Evolutionary conservation across 1,139 yeast species (phyloP).

Genomic region (Pichia sp.): DNA sequence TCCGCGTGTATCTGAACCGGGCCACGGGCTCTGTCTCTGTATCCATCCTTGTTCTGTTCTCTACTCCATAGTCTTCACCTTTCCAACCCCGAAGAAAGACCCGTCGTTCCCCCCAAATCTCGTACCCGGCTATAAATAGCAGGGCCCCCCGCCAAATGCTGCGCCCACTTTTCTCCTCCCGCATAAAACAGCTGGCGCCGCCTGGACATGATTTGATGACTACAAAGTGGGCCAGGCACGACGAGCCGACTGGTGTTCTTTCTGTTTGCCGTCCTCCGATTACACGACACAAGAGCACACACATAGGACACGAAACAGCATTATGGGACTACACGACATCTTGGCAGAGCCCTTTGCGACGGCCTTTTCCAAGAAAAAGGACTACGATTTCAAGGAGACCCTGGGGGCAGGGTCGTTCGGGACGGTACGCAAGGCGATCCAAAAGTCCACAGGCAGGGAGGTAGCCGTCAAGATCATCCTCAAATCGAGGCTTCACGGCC

Average conservation of each 20-base stretch:
- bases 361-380: constrained; percentile 35
- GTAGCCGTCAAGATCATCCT: constrained; percentile 55
- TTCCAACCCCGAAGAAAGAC: background rate
- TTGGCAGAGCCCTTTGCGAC: constrained; percentile 4
- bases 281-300: too few species aligned
- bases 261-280: too few species aligned
- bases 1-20: constrained; percentile 17
- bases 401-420: constrained; percentile 60
- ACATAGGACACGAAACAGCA: background rate
- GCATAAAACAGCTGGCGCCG: background rate
- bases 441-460: constrained; percentile 41
- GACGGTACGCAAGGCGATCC: constrained; percentile 49
- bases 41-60: background rate
- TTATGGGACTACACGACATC: constrained; percentile 11
- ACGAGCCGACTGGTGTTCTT: too few species aligned
- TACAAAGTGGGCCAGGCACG: background rate
- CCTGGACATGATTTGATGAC: background rate
- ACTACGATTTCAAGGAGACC: constrained; percentile 49
- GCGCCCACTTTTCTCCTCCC: background rate
- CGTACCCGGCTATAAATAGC: background rate
- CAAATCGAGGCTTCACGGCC: constrained; percentile 52
- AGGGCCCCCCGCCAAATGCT: background rate
- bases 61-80: too few species aligned
- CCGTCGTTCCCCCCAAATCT: background rate
- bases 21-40: background rate